phyloP scores from a whole-genome alignment of 106 monocot species.

The Narthecium ossifragum region DNA sequence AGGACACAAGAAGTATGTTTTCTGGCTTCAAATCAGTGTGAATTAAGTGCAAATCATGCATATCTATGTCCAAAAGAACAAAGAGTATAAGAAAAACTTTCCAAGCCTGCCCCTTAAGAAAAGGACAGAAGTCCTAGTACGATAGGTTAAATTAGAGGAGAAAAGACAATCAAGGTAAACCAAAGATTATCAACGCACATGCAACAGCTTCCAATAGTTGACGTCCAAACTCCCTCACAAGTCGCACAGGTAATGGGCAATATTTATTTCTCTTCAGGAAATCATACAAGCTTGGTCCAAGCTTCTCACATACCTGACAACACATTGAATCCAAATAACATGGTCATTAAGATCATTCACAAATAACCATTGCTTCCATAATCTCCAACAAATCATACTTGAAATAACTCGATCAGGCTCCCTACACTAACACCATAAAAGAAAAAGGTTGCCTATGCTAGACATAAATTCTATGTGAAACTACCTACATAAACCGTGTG shows the following conservation, averaged over 20 bases:
- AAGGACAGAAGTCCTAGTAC: constrained; percentile 9
- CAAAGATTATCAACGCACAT: constrained; percentile 58
- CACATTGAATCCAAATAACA: no score
- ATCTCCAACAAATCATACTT: no score
- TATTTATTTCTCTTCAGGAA: constrained; percentile 98
- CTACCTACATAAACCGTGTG: no score
- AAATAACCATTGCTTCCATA: no score
- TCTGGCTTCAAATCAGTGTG: constrained; percentile 99
- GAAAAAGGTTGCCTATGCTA: no score
- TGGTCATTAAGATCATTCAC: no score
- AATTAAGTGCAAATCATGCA: constrained; percentile 97
- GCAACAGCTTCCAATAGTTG: constrained; percentile 99
- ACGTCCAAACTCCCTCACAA: constrained; percentile 97
- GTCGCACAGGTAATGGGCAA: constrained; percentile 88
- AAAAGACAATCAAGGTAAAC: constrained; percentile 12
- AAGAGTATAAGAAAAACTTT: constrained; percentile 16
- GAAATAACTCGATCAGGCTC: no score
- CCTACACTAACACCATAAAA: no score
- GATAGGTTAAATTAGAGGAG: constrained; percentile 19
- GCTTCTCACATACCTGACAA: constrained; percentile 99
- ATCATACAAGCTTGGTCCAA: constrained; percentile 99
- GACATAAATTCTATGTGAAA: no score
- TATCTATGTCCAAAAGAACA: constrained; percentile 61
- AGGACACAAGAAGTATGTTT: constrained; percentile 93
- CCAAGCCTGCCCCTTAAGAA: constrained; percentile 15